Evolutionary conservation across 2,329 filamentous ascomycete species (phyloP).

Genomic region (Penicillium sp.): DNA sequence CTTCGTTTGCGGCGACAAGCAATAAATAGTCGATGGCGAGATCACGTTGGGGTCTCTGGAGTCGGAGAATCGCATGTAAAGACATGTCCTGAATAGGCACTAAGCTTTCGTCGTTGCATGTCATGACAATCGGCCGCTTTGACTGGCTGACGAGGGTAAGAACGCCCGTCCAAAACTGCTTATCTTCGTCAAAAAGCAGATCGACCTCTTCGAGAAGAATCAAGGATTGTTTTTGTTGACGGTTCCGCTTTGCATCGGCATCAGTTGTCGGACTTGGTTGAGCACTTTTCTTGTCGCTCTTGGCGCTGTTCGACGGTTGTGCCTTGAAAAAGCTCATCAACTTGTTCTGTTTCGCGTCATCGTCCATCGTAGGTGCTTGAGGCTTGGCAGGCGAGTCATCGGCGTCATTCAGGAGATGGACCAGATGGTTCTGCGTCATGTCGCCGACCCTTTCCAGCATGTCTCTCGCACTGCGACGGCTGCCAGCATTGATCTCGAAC

Average conservation of each 20-base stretch:
- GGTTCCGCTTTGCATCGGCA: constrained; percentile 32
- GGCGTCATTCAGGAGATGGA: constrained; percentile 50
- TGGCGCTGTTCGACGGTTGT: constrained; percentile 37
- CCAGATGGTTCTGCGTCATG: constrained; percentile 93
- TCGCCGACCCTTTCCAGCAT: constrained; percentile 88
- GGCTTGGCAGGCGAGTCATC: constrained; percentile 22
- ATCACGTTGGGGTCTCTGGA: constrained; percentile 61
- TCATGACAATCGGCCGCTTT: constrained; percentile 88
- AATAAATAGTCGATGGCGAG: constrained; percentile 75
- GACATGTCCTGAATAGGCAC: constrained; percentile 69
- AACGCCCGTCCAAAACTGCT: constrained; percentile 86
- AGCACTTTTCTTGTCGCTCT: constrained; percentile 17
- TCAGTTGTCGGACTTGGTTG: constrained; percentile 22
- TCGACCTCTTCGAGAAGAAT: constrained; percentile 94
- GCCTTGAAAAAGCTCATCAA: constrained; percentile 77
- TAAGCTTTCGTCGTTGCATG: constrained; percentile 86
- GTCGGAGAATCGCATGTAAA: constrained; percentile 80
- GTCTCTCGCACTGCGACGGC: constrained; percentile 79
- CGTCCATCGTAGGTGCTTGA: constrained; percentile 48
- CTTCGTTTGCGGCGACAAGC: constrained; percentile 79
- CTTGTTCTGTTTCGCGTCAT: constrained; percentile 68
- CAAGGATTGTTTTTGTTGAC: constrained; percentile 79
- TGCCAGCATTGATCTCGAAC: constrained; percentile 88
- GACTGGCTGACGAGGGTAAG: constrained; percentile 73
- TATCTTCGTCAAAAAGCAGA: constrained; percentile 89